phyloP scores from a whole-genome alignment of 257 asterid species.

The Solanum okadae region DNA sequence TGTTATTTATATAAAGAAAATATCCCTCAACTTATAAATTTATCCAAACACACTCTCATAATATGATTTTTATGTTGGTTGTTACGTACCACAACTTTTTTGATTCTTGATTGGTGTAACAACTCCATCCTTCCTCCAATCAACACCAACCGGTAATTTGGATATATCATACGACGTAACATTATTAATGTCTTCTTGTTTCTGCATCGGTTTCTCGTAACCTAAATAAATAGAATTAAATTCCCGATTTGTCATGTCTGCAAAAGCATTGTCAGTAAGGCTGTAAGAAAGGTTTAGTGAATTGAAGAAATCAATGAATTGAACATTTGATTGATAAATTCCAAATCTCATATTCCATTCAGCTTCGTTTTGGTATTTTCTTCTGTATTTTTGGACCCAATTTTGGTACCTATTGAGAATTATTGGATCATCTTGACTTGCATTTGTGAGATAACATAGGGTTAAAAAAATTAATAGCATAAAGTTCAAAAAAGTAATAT shows the following conservation, averaged over 20 bases:
- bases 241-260: conserved; percentile 64
- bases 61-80: background rate
- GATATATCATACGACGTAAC: background rate
- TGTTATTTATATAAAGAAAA: background rate
- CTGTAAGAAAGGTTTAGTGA: conserved; percentile 46
- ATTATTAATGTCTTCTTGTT: background rate
- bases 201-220: conserved; percentile 4
- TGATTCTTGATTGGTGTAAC: conserved; percentile 59
- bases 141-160: conserved; percentile 26
- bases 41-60: background rate
- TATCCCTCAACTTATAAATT: background rate
- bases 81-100: conserved; percentile 41
- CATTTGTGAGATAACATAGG: conserved; percentile 14
- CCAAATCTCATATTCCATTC: conserved; percentile 54
- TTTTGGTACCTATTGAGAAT: conserved; percentile 25
- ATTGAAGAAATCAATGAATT: conserved; percentile 37
- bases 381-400: conserved; percentile 34
- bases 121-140: conserved; percentile 58
- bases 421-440: conserved; percentile 3
- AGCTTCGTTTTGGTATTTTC: conserved; percentile 17
- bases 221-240: conserved; percentile 44
- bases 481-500: background rate
- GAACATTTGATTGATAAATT: conserved; percentile 43
- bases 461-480: conserved; percentile 9
- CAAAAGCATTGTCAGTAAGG: conserved; percentile 47